Evolutionary conservation across 768 basidiomycete genomes (phyloP).

Genomic region (Gymnopilus dilepis): DNA sequence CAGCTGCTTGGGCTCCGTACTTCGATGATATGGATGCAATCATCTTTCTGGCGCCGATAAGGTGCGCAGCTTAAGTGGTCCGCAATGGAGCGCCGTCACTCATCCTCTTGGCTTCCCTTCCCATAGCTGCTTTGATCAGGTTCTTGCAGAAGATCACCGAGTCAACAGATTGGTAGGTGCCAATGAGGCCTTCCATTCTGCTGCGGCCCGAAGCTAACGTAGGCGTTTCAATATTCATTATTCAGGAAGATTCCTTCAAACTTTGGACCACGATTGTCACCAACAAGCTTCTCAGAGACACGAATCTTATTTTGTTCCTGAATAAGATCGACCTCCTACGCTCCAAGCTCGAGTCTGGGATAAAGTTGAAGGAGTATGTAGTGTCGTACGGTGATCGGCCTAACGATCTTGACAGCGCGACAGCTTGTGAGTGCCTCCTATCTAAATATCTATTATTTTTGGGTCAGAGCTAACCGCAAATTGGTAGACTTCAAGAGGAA

Average conservation of each 20-base stretch:
- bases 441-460: slow-evolving; percentile 6
- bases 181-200: neutral
- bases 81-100: slow-evolving; percentile 3
- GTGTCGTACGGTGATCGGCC: slow-evolving; percentile 71
- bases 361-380: slow-evolving; percentile 69
- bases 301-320: slow-evolving; percentile 79
- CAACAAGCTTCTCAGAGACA: slow-evolving; percentile 71
- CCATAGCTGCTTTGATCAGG: slow-evolving; percentile 71
- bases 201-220: neutral
- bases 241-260: slow-evolving; percentile 75
- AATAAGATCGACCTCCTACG: slow-evolving; percentile 84
- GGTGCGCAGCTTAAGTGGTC: slow-evolving; percentile 33
- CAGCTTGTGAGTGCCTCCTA: slow-evolving; percentile 58
- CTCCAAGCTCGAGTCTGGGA: slow-evolving; percentile 66
- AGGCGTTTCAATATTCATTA: slow-evolving; percentile 8
- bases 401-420: slow-evolving; percentile 72
- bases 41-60: slow-evolving; percentile 74
- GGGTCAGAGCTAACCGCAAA: slow-evolving; percentile 12
- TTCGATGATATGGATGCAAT: slow-evolving; percentile 77
- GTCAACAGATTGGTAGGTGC: slow-evolving; percentile 63
- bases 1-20: slow-evolving; percentile 63
- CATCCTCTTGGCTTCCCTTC: neutral
- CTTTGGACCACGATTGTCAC: slow-evolving; percentile 77
- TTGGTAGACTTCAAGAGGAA: slow-evolving; percentile 47
- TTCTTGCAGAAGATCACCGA: slow-evolving; percentile 64